Conservation (phyloP, 1,284 basidiomycete genomes). For the Rhodofomes roseus region DNA sequence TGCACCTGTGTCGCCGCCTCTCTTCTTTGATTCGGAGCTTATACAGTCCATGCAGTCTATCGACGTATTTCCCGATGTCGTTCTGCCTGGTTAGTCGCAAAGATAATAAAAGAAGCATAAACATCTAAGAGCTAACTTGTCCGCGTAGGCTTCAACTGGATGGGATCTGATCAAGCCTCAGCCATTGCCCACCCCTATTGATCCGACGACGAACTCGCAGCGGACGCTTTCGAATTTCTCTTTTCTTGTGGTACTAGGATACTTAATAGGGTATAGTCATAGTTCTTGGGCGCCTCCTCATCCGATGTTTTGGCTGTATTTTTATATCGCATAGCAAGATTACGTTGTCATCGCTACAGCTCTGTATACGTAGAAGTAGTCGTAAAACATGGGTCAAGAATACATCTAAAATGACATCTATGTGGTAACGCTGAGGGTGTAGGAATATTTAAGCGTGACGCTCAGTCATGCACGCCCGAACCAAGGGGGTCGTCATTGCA, state of each 20-base stretch:
- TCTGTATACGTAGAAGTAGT: conserved; percentile 15
- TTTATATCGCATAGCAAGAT: not conserved
- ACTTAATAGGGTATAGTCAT: not conserved
- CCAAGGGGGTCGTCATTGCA: not conserved
- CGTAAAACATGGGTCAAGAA: not conserved
- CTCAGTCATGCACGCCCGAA: too few relatives aligned
- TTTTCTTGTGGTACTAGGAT: not conserved
- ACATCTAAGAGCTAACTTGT: not conserved
- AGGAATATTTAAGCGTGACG: not conserved
- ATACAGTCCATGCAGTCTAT: conserved; percentile 58
- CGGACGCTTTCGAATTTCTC: not conserved
- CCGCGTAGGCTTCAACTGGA: conserved; percentile 26
- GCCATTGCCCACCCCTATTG: not conserved
- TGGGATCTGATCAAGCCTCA: conserved; percentile 12
- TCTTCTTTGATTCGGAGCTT: conserved; percentile 57
- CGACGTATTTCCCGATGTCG: conserved; percentile 52
- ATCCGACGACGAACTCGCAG: not conserved
- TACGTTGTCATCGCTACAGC: not conserved
- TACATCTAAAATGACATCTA: not conserved
- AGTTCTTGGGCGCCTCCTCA: not conserved
- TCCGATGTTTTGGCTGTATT: not conserved
- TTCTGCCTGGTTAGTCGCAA: conserved; percentile 43
- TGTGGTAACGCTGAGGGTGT: not conserved
- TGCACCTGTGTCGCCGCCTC: conserved; percentile 40
- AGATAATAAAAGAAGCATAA: not conserved